Percentiles rank a stretch among this genome's conserved stretches.
Conservation (phyloP, 177 flowering plant species). For the Vitis hybrid region DNA sequence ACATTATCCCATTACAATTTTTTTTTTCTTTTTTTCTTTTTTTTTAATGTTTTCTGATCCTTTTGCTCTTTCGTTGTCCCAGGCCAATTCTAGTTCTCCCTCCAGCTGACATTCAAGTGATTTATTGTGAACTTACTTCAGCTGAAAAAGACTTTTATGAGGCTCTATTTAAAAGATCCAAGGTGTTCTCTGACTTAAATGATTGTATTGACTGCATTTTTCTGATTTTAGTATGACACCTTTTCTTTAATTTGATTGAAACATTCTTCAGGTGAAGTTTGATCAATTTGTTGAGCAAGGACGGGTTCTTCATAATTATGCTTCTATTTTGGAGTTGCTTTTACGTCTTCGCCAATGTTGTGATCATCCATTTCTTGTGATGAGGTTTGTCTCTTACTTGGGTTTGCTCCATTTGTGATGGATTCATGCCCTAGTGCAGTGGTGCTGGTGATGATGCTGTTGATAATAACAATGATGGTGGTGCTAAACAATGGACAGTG, state of each 20-base stretch:
- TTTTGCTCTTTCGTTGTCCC: conserved; percentile 21
- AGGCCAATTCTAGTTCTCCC: conserved; percentile 96
- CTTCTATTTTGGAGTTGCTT: conserved; percentile 94
- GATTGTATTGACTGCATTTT: background rate
- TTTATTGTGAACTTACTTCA: conserved; percentile 87
- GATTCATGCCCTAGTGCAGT: conserved; percentile 4
- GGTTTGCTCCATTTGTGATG: background rate
- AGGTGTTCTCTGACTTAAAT: conserved; percentile 40
- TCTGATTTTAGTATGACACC: background rate
- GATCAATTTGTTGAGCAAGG: conserved; percentile 99
- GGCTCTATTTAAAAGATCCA: conserved; percentile 88
- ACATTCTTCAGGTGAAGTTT: conserved; percentile 75
- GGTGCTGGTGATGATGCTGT: background rate
- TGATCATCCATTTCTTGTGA: conserved; percentile 98
- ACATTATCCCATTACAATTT: background rate
- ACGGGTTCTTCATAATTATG: conserved; percentile 94
- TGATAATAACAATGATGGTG: conserved; percentile 3
- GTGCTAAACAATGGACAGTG: background rate
- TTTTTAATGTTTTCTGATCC: background rate
- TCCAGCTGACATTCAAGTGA: conserved; percentile 77
- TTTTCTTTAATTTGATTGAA: background rate
- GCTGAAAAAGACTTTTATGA: conserved; percentile 96
- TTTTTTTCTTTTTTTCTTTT: background rate
- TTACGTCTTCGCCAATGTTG: conserved; percentile 99
- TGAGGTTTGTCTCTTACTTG: conserved; percentile 59